phyloP scores from a whole-genome alignment of 2,329 filamentous ascomycete genomes.

The Fusarium burgessii region DNA sequence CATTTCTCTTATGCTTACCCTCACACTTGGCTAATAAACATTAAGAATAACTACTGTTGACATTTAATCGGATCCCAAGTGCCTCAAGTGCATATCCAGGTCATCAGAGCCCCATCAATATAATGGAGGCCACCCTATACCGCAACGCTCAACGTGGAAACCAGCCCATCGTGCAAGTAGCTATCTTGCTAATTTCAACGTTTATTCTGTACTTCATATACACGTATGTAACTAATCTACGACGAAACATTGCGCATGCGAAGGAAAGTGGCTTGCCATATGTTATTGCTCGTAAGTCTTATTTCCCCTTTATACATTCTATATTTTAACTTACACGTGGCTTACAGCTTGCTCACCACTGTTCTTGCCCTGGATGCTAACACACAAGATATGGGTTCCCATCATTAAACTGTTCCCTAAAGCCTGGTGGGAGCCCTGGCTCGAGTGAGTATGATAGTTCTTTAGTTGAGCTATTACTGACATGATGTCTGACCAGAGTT shows the following conservation, averaged over 20 bases:
- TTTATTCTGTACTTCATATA: slow-evolving; percentile 52
- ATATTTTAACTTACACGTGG: background rate
- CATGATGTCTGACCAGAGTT: slow-evolving; percentile 53
- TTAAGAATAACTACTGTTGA: background rate
- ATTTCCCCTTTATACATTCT: background rate
- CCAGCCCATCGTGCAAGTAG: background rate
- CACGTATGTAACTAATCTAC: slow-evolving; percentile 51
- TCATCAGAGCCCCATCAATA: background rate
- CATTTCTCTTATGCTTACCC: background rate
- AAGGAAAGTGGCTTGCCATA: slow-evolving; percentile 65
- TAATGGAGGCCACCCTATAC: slow-evolving; percentile 11
- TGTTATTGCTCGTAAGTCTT: slow-evolving; percentile 62
- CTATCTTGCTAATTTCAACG: slow-evolving; percentile 50
- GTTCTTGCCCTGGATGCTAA: slow-evolving; percentile 67
- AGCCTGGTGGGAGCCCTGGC: slow-evolving; percentile 67
- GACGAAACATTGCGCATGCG: slow-evolving; percentile 61
- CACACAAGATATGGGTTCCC: slow-evolving; percentile 65
- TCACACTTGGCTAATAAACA: too few relatives aligned
- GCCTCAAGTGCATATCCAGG: too few relatives aligned
- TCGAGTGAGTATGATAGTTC: slow-evolving; percentile 62
- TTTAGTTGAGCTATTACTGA: slow-evolving; percentile 19
- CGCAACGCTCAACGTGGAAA: background rate
- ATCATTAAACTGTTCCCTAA: slow-evolving; percentile 67
- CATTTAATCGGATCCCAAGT: background rate
- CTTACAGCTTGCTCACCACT: slow-evolving; percentile 61